These are phyloP conservation scores for Chlamydomonas reinhardtii DNA, from an alignment of 163 green algal species.

Conservation along the genomic window DNA sequence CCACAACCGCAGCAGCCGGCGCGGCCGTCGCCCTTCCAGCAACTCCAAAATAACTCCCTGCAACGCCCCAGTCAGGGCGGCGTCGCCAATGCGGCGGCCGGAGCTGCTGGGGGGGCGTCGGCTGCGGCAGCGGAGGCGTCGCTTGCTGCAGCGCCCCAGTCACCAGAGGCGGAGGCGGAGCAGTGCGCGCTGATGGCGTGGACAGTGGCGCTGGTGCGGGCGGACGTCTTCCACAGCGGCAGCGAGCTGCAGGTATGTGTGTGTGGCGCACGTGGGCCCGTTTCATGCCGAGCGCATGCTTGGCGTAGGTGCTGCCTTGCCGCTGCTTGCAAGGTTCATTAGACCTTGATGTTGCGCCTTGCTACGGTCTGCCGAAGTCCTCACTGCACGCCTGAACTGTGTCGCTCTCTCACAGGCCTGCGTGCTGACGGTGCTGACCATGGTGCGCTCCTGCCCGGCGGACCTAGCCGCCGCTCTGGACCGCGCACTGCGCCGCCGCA, in stretches of 20 bases:
- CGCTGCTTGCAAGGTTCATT: no score
- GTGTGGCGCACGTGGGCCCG: no score
- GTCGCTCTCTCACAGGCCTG: background rate
- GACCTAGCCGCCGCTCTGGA: constrained; percentile 10
- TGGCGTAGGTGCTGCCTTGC: no score
- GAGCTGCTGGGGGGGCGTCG: no score
- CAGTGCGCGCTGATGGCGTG: constrained; percentile 18
- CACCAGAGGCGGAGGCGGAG: background rate
- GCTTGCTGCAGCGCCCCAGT: no score
- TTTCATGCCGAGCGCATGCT: no score
- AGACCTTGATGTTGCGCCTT: no score
- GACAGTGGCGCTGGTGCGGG: constrained; percentile 35
- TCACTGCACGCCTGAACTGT: no score
- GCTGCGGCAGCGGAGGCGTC: no score
- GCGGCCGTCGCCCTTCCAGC: no score
- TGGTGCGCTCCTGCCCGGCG: constrained; percentile 24
- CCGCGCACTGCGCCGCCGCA: constrained; percentile 14
- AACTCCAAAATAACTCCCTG: background rate
- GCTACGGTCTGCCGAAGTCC: no score
- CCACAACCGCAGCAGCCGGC: background rate
- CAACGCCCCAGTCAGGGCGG: background rate
- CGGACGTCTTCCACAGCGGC: constrained; percentile 38
- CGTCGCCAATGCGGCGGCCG: no score
- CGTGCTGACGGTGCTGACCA: constrained; percentile 23
- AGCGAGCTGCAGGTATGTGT: constrained; percentile 24